Conservation (phyloP, 345 rosid species). For the Lepidium sativum region DNA sequence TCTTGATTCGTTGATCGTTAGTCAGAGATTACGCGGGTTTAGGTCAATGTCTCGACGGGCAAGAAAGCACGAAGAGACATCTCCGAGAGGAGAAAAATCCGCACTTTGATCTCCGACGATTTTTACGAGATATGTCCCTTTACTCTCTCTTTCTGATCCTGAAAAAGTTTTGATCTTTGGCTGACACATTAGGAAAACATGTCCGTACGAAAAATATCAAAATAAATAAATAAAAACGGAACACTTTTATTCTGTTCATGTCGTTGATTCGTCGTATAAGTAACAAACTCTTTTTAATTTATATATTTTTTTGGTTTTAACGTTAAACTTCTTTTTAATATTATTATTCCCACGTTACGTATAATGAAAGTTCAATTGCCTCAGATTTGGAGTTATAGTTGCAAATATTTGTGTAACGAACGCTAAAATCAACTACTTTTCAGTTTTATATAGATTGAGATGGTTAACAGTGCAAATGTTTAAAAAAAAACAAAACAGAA, state of each 20-base stretch:
- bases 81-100: slow-evolving; percentile 5
- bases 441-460: neutral
- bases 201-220: slow-evolving; percentile 1
- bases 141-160: neutral
- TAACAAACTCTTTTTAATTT: too few species aligned
- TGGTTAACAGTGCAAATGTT: neutral
- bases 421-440: neutral
- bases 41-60: slow-evolving; percentile 23
- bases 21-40: neutral
- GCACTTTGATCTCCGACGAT: slow-evolving; percentile 6
- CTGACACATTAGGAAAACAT: neutral
- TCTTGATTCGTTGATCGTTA: neutral
- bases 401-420: neutral
- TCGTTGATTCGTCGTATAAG: too few species aligned
- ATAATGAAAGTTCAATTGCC: neutral
- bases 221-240: neutral
- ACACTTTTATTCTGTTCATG: neutral
- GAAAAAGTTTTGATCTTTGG: neutral
- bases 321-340: too few species aligned
- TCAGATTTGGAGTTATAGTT: neutral
- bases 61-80: slow-evolving; percentile 21
- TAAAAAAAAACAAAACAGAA: neutral
- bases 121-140: neutral
- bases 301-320: too few species aligned
- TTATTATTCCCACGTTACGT: neutral